Conservation (phyloP, 2,329 filamentous ascomycete genomes). For the Epichloe baconii region DNA sequence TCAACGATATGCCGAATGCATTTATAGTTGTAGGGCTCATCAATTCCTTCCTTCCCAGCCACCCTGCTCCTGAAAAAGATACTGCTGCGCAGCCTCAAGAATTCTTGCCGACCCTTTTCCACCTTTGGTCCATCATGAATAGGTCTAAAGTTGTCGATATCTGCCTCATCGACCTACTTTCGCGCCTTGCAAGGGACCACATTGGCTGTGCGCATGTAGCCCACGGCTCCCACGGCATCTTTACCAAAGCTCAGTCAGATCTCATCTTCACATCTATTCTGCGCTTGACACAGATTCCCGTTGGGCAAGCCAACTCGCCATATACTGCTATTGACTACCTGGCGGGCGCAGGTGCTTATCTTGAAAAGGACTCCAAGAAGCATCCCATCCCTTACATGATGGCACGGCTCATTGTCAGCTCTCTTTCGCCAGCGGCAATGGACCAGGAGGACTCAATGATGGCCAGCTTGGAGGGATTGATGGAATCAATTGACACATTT, state of each 20-base stretch:
- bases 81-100: conserved; percentile 72
- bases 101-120: conserved; percentile 88
- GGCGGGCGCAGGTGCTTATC: conserved; percentile 68
- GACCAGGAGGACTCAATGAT: conserved; percentile 68
- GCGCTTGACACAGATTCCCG: conserved; percentile 84
- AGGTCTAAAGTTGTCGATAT: conserved; percentile 79
- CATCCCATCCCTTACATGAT: conserved; percentile 87
- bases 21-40: conserved; percentile 85
- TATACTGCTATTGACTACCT: conserved; percentile 78
- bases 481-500: conserved; percentile 94
- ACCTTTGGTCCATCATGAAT: conserved; percentile 88
- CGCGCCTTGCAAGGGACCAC: conserved; percentile 74
- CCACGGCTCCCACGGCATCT: conserved; percentile 80
- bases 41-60: conserved; percentile 78
- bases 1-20: conserved; percentile 80
- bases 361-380: conserved; percentile 89
- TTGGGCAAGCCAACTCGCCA: conserved; percentile 87
- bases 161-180: conserved; percentile 80
- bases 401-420: conserved; percentile 85
- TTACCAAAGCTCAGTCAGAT: conserved; percentile 81
- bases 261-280: conserved; percentile 87
- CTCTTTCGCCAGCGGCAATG: conserved; percentile 72
- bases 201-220: conserved; percentile 60
- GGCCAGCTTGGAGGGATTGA: conserved; percentile 74
- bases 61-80: conserved; percentile 57